Evolutionary conservation across 2,329 filamentous ascomycete species (phyloP).

Genomic region (Acarospora socialis): DNA sequence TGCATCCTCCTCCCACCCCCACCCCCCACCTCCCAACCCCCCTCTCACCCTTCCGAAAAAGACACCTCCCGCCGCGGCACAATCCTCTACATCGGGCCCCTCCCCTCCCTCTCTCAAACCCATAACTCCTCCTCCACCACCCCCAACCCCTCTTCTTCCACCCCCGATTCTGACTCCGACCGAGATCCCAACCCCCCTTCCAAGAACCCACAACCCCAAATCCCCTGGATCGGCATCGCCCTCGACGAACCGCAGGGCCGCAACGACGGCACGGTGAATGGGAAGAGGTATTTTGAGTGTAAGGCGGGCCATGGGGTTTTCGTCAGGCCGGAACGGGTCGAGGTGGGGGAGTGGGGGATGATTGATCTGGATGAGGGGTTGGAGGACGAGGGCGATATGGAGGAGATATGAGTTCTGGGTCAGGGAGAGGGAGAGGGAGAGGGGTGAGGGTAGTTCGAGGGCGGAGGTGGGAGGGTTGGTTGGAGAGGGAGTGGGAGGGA

Average conservation of each 20-base stretch:
- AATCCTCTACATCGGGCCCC: slow-evolving; percentile 28
- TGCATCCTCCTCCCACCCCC: slow-evolving; percentile 34
- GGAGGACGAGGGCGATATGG: slow-evolving; percentile 40
- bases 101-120: slow-evolving; percentile 23
- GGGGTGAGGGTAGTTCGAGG: background rate
- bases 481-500: too few species aligned
- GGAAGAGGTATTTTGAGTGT: slow-evolving; percentile 41
- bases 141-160: too few species aligned
- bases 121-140: background rate
- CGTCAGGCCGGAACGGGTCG: slow-evolving; percentile 46
- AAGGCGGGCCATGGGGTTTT: slow-evolving; percentile 43
- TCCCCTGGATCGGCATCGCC: slow-evolving; percentile 42
- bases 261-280: slow-evolving; percentile 43
- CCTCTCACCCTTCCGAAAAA: slow-evolving; percentile 30
- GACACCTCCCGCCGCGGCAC: slow-evolving; percentile 29
- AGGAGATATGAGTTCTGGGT: slow-evolving; percentile 32
- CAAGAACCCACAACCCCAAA: slow-evolving; percentile 9
- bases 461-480: too few species aligned
- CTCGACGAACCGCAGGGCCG: slow-evolving; percentile 52
- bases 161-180: background rate
- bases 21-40: too few species aligned
- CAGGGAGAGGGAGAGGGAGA: background rate
- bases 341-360: slow-evolving; percentile 44
- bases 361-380: slow-evolving; percentile 38
- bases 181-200: too few species aligned